Conservation (phyloP, 495 filamentous ascomycete genomes). For the Delitschia confertaspora region DNA sequence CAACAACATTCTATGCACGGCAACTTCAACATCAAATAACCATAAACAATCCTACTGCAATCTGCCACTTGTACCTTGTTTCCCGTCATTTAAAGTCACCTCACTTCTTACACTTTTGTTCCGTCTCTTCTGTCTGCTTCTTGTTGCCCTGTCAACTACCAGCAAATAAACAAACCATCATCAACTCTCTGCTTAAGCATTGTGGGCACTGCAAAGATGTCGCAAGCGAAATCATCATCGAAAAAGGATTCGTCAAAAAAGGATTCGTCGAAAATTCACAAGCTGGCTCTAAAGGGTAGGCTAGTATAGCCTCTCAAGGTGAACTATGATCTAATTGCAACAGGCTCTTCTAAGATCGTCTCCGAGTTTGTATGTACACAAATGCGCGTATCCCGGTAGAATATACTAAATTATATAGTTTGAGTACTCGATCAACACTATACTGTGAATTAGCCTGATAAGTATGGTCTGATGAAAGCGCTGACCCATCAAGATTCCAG, state of each 20-base stretch:
- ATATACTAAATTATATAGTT: too few relatives aligned
- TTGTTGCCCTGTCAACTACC: slow-evolving; percentile 23
- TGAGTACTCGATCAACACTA: slow-evolving; percentile 94
- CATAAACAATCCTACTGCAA: too few relatives aligned
- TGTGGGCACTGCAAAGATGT: slow-evolving; percentile 24
- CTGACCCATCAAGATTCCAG: slow-evolving; percentile 57
- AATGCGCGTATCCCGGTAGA: too few relatives aligned
- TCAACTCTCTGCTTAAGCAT: too few relatives aligned
- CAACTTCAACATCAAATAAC: too few relatives aligned
- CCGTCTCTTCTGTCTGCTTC: too few relatives aligned
- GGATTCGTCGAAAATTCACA: slow-evolving; percentile 88
- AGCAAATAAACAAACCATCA: slow-evolving; percentile 7
- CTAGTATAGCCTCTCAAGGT: background rate
- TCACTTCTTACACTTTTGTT: too few relatives aligned
- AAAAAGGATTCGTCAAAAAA: slow-evolving; percentile 43
- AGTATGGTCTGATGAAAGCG: slow-evolving; percentile 1
- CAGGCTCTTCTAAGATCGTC: slow-evolving; percentile 77
- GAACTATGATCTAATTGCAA: background rate
- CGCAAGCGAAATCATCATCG: slow-evolving; percentile 22
- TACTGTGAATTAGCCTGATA: slow-evolving; percentile 47
- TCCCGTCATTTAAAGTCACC: too few relatives aligned
- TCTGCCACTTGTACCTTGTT: too few relatives aligned
- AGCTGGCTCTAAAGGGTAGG: slow-evolving; percentile 79
- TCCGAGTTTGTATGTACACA: slow-evolving; percentile 73
- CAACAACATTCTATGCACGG: too few relatives aligned